A percentile compares a stretch with the other conserved stretches of the same genome.
phyloP scores from a whole-genome alignment of 495 filamentous ascomycete genomes.

The Aspergillus heteromorphus region DNA sequence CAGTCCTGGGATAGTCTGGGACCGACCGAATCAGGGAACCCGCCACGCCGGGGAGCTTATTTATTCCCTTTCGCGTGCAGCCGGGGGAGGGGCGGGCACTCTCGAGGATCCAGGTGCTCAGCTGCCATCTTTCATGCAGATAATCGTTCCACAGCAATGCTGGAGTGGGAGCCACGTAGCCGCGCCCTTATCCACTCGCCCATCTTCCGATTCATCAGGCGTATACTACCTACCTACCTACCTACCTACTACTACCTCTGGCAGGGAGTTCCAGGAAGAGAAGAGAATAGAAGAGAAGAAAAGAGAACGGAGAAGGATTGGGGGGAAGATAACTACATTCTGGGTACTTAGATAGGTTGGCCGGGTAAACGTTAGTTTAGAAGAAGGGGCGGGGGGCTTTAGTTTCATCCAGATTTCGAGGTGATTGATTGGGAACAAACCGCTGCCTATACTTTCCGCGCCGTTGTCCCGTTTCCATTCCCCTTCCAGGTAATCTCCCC shows the following conservation, averaged over 20 bases:
- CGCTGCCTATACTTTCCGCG: neutral
- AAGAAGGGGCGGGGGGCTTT: no score
- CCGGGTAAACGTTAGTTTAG: neutral
- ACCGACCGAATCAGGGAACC: neutral
- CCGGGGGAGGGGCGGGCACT: conserved; percentile 3
- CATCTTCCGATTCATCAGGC: conserved; percentile 13
- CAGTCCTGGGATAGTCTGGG: no score
- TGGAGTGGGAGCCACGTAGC: conserved; percentile 21
- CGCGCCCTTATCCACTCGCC: conserved; percentile 10
- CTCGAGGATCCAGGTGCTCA: conserved; percentile 14
- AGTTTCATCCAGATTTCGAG: no score
- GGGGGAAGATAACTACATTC: conserved; percentile 1
- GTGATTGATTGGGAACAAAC: neutral
- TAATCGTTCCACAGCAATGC: conserved; percentile 17
- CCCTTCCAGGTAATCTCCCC: neutral
- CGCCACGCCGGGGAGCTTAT: neutral
- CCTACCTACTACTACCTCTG: no score
- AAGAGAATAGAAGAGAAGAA: no score
- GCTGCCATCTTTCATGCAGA: conserved; percentile 22
- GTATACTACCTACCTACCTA: no score
- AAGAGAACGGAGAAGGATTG: no score
- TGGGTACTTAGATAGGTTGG: neutral
- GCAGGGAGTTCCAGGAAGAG: conserved; percentile 17
- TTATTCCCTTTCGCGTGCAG: conserved; percentile 1
- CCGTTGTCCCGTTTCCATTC: neutral